Base-by-base conservation (phyloP, 1,284 basidiomycete species). In the Ceratobasidium theobromae region DNA sequence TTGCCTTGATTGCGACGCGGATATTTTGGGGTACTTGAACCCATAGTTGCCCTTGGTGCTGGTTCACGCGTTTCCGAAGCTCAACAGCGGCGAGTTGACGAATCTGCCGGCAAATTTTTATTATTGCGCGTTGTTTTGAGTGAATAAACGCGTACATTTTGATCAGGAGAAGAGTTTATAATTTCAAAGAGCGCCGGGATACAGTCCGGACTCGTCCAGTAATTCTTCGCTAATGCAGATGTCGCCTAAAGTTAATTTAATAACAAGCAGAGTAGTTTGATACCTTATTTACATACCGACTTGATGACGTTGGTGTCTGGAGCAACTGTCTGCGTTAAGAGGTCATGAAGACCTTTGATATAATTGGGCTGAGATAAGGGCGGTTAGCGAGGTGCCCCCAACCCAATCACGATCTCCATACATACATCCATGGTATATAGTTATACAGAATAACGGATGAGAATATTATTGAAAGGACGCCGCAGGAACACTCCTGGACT, bases 11-110 rank as follows among this genome's bases (percentile, higher is more conserved):
- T 74, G 91, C 83, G 70, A 86, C 81, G 58, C 96, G 87, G 69
- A 91, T 82, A 53, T 83, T 79, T 74, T 85, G 83, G 46, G 86
- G 78, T 65, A 94, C 84, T 72, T 86, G 82, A 41, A 86, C 81
- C 96, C 97, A 98, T 41, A 95, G 79, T 76, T 86, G 87, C 64
- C 90, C 91, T 71, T 88, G 89, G 73, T 88, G 89, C 76, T 87
- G 84, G 27, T 82, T 77, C 67, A 99, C 84, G 69, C 96, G 89
- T 82, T 99, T 99, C 72, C 97, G 84, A 74, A 98, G 82, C 80
- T 99, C 97, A 67, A 99, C 95, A n/a, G 95, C 94, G 54, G 95
- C 93, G 23, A 99, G 86, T 86, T 99, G 97, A 65, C 96, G 92
- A 69, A 98, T 88, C 94, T 97, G 70, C 40, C 68, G 30, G 14